Evolutionary conservation across 2,329 filamentous ascomycete genomes (phyloP), one percentile per base, ranked within the genome.

Genomic region (Aureobasidium vineae): DNA sequence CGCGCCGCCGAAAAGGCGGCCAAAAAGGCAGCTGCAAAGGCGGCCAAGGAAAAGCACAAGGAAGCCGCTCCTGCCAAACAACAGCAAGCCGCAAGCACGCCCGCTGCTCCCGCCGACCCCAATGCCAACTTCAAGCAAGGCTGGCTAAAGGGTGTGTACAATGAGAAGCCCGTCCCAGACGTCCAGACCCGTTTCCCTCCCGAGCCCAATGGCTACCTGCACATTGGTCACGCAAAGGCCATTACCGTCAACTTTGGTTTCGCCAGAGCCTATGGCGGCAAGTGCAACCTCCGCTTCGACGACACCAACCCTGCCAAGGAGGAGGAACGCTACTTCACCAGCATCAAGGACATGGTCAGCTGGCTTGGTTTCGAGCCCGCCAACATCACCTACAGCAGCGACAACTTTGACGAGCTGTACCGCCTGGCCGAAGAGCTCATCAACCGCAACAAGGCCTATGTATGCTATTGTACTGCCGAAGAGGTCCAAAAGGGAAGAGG

Each of bases 231-330:
- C 76, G 90, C 90, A 70, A 98, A 98, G 81, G 94, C 95, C 26
- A 97, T 98, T 76, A 90, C 92, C 0, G 87, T 98, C 77, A 97
- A 98, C 79, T 98, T 98, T 79, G 94, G 94, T 7, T 98, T 97
- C 76, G 94, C 95, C 16, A 87, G 86, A 74, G 88, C 88, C 74
- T 90, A 96, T 75, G 90, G 89, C 41, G 94, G 94, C 67, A 82
- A 88, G 69, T 90, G 87, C 77, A 89, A 89, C 73, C 79, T 92
- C 69, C 85, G 94, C 72, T 97, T 91, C 77, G 95, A 98, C 76
- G 95, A 98, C 73, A 98, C 95, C 16, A 98, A 98, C 76, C 95
- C 95, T 1, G 91, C 93, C 70, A 91, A 90, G 54, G 95, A 98
- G 77, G 90, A 97, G 76, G 91, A 96, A 78, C 84, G 89, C 67